Evolutionary conservation across 106 monocot genomes (phyloP).

Genomic region (Dioscorea alata): DNA sequence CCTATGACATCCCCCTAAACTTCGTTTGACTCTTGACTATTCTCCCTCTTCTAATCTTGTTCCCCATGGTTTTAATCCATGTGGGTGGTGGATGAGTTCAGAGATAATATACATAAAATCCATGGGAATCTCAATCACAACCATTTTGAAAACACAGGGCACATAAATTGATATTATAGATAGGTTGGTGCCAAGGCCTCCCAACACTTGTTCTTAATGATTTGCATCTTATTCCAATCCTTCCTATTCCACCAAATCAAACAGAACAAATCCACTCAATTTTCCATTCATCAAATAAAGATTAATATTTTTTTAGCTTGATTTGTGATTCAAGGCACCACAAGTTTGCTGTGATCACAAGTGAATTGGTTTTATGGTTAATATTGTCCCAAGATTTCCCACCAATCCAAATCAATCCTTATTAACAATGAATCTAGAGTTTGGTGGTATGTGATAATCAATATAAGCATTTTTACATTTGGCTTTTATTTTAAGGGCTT

Average conservation of each 20-base stretch:
- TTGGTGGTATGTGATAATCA: not conserved
- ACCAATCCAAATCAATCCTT: not conserved
- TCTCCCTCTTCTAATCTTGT: not conserved
- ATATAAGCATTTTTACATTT: not conserved
- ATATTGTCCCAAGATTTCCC: not conserved
- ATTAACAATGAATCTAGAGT: not conserved
- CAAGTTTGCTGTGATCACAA: not conserved
- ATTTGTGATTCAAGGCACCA: not conserved
- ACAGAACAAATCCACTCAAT: no score
- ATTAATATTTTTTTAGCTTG: not conserved
- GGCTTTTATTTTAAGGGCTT: not conserved
- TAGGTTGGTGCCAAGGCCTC: no score
- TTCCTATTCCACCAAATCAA: no score
- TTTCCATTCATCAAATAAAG: not conserved
- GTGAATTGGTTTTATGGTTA: not conserved
- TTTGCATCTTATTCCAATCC: no score
- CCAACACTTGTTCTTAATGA: no score
- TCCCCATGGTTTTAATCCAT: not conserved
- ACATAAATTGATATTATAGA: no score
- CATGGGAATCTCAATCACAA: not conserved
- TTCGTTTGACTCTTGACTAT: no score
- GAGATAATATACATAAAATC: not conserved
- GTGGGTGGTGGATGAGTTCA: not conserved
- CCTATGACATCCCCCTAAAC: no score
- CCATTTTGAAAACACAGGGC: no score